These are phyloP conservation scores for Metarhizium sp. DNA, from an alignment of 2,329 filamentous ascomycete species.

Conservation along the genomic window DNA sequence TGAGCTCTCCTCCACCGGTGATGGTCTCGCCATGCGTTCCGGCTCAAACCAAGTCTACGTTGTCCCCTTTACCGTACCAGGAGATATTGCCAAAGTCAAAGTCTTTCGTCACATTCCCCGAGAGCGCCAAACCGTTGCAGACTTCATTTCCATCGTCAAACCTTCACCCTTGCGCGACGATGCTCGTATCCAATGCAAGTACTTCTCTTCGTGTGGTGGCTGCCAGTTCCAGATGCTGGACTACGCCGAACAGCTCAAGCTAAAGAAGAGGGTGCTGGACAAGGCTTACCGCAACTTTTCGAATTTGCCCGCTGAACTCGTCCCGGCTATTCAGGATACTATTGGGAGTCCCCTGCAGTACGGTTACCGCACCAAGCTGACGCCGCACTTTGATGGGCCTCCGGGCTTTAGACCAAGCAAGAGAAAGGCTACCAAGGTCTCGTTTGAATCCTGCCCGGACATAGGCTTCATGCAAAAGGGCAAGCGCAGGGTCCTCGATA, in stretches of 20 bases:
- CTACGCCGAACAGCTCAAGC: constrained; percentile 73
- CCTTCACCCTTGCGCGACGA: constrained; percentile 72
- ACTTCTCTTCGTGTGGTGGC: constrained; percentile 80
- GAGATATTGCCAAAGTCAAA: constrained; percentile 71
- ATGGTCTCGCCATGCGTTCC: constrained; percentile 70
- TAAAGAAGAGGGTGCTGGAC: constrained; percentile 80
- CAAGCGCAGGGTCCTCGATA: constrained; percentile 72
- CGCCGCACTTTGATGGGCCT: constrained; percentile 86
- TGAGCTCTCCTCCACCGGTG: constrained; percentile 82
- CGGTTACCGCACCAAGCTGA: constrained; percentile 92
- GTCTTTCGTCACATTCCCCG: constrained; percentile 61
- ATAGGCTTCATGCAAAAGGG: constrained; percentile 90
- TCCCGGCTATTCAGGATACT: constrained; percentile 73
- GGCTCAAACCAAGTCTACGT: constrained; percentile 63
- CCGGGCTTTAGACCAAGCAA: constrained; percentile 40
- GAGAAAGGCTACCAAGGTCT: constrained; percentile 31
- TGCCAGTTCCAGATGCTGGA: constrained; percentile 98
- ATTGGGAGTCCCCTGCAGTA: constrained; percentile 87
- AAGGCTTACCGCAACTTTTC: constrained; percentile 92
- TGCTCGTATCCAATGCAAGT: constrained; percentile 66
- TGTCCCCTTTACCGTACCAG: constrained; percentile 80
- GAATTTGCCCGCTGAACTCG: constrained; percentile 61
- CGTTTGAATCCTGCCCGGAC: constrained; percentile 57
- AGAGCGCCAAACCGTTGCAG: constrained; percentile 64
- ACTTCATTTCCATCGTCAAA: constrained; percentile 69